A percentile compares a stretch with the other conserved stretches of the same genome.
Evolutionary conservation across 441 rosid genomes (phyloP).

Genomic region (Arabidopsis hybrid): DNA sequence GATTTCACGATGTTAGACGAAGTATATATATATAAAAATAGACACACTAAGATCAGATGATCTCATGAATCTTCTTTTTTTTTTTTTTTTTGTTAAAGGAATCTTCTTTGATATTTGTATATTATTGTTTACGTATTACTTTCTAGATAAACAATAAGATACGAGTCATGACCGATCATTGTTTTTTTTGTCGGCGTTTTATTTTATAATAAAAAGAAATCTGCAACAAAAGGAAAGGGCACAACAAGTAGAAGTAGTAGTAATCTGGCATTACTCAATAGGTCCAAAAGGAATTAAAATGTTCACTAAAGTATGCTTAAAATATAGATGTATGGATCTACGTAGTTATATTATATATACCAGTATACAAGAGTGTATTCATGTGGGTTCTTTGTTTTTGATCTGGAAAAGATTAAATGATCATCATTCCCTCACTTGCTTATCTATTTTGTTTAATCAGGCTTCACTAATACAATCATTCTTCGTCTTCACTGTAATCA

Average conservation of each 20-base stretch:
- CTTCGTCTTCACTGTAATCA: neutral
- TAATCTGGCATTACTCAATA: conserved; percentile 40
- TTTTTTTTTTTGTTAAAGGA: too few species aligned
- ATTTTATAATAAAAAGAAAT: conserved; percentile 32
- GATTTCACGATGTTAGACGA: conserved; percentile 13
- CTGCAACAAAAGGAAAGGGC: neutral
- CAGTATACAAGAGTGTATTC: conserved; percentile 34
- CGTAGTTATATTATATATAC: conserved; percentile 30
- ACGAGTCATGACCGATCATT: conserved; percentile 44
- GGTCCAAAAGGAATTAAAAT: conserved; percentile 30
- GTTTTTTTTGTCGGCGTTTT: conserved; percentile 47
- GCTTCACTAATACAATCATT: conserved; percentile 27
- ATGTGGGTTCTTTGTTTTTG: conserved; percentile 41
- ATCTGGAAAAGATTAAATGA: conserved; percentile 40
- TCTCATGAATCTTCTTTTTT: too few species aligned
- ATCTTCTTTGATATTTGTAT: conserved; percentile 42
- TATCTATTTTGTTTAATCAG: conserved; percentile 35
- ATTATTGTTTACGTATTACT: conserved; percentile 37
- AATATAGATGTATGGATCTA: conserved; percentile 34
- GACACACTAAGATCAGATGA: conserved; percentile 7
- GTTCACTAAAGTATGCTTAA: conserved; percentile 32
- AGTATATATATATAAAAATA: neutral
- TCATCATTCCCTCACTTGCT: conserved; percentile 47
- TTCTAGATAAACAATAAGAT: conserved; percentile 41
- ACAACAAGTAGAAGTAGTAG: conserved; percentile 26